Base-by-base conservation (phyloP, 2,329 filamentous ascomycete genomes). In the Capronia coronata region DNA sequence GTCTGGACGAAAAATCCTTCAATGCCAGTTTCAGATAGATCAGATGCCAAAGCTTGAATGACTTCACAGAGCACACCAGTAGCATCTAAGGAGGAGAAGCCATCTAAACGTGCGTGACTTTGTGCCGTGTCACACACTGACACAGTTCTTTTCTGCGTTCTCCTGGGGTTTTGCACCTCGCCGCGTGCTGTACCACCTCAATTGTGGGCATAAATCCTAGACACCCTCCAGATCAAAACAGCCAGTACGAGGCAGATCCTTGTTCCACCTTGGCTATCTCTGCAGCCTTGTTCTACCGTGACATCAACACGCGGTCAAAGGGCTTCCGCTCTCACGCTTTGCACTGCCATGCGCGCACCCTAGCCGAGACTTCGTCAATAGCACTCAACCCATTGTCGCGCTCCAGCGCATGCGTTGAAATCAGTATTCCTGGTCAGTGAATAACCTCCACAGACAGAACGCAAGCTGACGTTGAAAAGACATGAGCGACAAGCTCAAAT, bases 401-500 rank as follows among this genome's bases (percentile, higher is more conserved):
- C 7, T 3, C 35, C 13, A 8, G 19, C 7, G 9, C 9, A 38
- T 7, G 13, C 35, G 16, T 19, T n/a, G 29, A n/a, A 21, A 38
- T 14, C 34, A 10, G 19, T 6, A 13, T 18, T 4, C 4, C 42
- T 35, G 42, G 42, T 44, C 8, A 44, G 29, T 35, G 29, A 44
- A 21, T 5, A 37, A 38, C 9, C 23, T 3, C 9, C 21, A 5
- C 21, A 2, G 10, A 41, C 22, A 25, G 38, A 29, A 23, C 27
- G 35, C 45, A 44, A 16, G 25, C 16, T 29, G n/a, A 34, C 19
- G 14, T 27, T 25, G 14, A 13, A n/a, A 23, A 46, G 42, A 49
- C 8, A 53, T 53, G 51, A 53, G 39, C 43, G 32, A 47, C 22
- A 30, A 27, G 25, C 38, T 38, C 39, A 50, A 47, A 30, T 27